Evolutionary conservation across 768 basidiomycete species (phyloP).

Genomic region (Trametes elegans): DNA sequence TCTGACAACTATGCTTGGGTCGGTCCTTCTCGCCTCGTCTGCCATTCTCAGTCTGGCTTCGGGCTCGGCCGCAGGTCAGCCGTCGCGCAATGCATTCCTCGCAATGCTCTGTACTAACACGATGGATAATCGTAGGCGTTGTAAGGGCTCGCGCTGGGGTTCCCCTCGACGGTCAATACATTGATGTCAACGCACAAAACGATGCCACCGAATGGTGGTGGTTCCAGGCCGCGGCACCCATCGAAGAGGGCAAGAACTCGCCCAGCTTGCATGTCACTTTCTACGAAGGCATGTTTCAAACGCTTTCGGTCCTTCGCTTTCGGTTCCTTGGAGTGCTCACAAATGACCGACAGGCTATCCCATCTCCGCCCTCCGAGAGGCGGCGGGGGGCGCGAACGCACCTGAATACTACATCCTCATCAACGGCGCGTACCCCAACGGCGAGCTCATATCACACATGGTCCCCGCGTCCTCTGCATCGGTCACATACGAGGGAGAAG

Average conservation of each 20-base stretch:
- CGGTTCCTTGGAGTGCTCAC: too few species aligned
- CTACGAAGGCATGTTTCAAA: conserved; percentile 16
- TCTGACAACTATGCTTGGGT: too few species aligned
- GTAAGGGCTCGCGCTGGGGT: too few species aligned
- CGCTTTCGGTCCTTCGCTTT: too few species aligned
- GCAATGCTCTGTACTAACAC: too few species aligned
- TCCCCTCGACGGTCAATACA: conserved; percentile 24
- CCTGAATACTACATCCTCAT: conserved; percentile 21
- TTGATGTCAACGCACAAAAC: conserved; percentile 20
- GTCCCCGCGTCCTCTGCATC: conserved; percentile 19
- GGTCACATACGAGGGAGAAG: conserved; percentile 16
- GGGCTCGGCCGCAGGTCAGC: too few species aligned
- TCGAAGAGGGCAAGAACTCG: conserved; percentile 9
- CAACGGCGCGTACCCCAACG: conserved; percentile 24
- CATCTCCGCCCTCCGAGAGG: background rate
- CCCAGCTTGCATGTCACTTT: conserved; percentile 24
- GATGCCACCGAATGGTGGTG: conserved; percentile 27
- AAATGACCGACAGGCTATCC: conserved; percentile 8
- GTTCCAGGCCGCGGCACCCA: conserved; percentile 18
- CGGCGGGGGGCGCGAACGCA: background rate
- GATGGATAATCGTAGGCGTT: too few species aligned
- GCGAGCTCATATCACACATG: conserved; percentile 17
- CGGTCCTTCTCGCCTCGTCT: too few species aligned
- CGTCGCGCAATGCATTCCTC: too few species aligned
- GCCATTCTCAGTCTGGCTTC: too few species aligned